Conservation (phyloP, 768 basidiomycete genomes). For the Bullera alba region DNA sequence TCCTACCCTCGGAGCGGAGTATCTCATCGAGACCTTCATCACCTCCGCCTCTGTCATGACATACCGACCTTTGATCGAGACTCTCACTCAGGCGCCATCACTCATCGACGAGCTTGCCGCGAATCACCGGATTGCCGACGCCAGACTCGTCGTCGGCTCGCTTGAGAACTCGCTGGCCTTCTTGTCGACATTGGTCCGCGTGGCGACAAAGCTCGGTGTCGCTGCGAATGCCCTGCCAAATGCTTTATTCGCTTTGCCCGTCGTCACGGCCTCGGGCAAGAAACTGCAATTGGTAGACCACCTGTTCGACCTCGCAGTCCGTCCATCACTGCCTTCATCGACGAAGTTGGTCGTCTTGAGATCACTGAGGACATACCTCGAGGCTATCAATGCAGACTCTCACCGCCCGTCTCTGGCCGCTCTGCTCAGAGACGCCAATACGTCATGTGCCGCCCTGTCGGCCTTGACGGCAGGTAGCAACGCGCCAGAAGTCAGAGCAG, state of each 20-base stretch:
- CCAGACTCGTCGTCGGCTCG: conserved; percentile 14
- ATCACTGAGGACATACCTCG: conserved; percentile 20
- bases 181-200: conserved; percentile 22
- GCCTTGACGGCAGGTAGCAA: conserved; percentile 9
- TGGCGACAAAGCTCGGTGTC: conserved; percentile 8
- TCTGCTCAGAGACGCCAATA: conserved; percentile 19
- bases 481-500: conserved; percentile 54
- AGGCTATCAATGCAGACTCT: conserved; percentile 13
- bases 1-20: conserved; percentile 18
- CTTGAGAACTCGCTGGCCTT: conserved; percentile 18
- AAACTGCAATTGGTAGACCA: conserved; percentile 22
- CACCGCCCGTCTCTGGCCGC: conserved; percentile 29
- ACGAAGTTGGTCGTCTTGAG: conserved; percentile 14
- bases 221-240: conserved; percentile 18
- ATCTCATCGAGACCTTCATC: conserved; percentile 63
- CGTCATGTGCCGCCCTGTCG: conserved; percentile 8
- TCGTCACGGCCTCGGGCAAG: conserved; percentile 7
- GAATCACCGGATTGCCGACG: conserved; percentile 14
- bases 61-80: conserved; percentile 69
- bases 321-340: conserved; percentile 9
- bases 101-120: conserved; percentile 55
- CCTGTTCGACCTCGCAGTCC: conserved; percentile 15
- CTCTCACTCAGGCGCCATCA: conserved; percentile 59
- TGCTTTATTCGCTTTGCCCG: conserved; percentile 10
- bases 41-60: conserved; percentile 69